Base-by-base conservation (phyloP, 345 rosid species). In the Sonneratia alba region DNA sequence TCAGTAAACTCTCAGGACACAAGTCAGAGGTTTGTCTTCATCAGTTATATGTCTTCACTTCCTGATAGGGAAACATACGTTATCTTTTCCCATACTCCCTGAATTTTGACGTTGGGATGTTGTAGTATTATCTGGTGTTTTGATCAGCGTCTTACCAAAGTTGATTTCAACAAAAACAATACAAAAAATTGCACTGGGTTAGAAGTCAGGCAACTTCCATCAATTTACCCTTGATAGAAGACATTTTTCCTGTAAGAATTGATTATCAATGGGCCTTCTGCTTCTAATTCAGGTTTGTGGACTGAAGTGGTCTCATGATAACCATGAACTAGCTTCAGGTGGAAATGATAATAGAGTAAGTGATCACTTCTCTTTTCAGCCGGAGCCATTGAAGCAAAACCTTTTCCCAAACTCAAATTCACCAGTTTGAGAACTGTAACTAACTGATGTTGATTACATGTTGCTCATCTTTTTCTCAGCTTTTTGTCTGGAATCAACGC, bases 291-390 rank as follows among this genome's bases (percentile, higher is more conserved):
- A 90, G 96, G 89, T 96, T 71, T 96, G 99, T 83, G 98, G 99
- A 63, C 82, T 96, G 74, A 96, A 89, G 80, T 96, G 99, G 99
- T 96, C 99, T 70, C 85, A 83, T 77, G 99, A 96, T 81, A 92
- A 96, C 69, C 98, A 96, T 66, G 95, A 96, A 81, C 79, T 96
- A 76, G 99, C 99, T 73, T 96, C 99, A 7, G 99, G 99, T 2
- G 99, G 99, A 72, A 96, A 96, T 66, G 99, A 96, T 80, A 96
- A 96, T 74, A 88, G 82, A 81, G 99, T 96, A 80, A 64, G 87
- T 74, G 42, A 37, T 67, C 14, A 45, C 13, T 21, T 45, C 56
- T 71, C 24, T 16, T 66, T 72, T 36, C 36, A 16, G 42, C 57
- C 9, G 48, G 10, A 49, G 53, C 37, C 18, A 2, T 64, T 21